Conservation (phyloP, 2,329 filamentous ascomycete species). For the Orbilia ellipsospora region DNA sequence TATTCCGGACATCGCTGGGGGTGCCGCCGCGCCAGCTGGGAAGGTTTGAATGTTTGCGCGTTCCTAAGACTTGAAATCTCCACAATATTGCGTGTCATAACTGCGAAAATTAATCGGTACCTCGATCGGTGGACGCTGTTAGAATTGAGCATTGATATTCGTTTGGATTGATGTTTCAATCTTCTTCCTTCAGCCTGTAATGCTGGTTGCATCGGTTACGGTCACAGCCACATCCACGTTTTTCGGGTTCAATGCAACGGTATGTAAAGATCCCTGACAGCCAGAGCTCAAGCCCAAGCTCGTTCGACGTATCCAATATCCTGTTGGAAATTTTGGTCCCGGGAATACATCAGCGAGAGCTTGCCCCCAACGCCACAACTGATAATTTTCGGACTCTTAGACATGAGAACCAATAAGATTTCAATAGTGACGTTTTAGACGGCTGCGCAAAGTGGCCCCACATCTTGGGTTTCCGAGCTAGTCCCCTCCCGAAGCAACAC, state of each 20-base stretch:
- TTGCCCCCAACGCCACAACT: constrained; percentile 41
- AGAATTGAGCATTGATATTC: background rate
- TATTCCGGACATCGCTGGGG: constrained; percentile 5
- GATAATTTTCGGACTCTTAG: constrained; percentile 29
- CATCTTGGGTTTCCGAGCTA: constrained; percentile 42
- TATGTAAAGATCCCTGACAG: constrained; percentile 33
- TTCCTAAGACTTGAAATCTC: constrained; percentile 8
- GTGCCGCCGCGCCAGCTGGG: constrained; percentile 6
- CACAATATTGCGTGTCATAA: background rate
- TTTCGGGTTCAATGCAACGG: constrained; percentile 23
- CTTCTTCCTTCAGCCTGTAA: constrained; percentile 44
- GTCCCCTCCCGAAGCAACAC: constrained; percentile 47
- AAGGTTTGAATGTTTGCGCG: constrained; percentile 3
- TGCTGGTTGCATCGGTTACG: constrained; percentile 40
- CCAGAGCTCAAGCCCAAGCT: constrained; percentile 41
- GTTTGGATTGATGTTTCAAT: constrained; percentile 34
- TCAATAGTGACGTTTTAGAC: constrained; percentile 20
- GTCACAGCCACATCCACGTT: constrained; percentile 54
- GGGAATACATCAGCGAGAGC: constrained; percentile 22
- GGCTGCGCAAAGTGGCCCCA: constrained; percentile 43
- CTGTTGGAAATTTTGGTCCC: constrained; percentile 44
- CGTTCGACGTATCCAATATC: constrained; percentile 7
- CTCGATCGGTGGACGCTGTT: too few species aligned
- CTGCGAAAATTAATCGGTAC: background rate
- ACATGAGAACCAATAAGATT: constrained; percentile 39